These are phyloP conservation scores for Mitragyna speciosa DNA, from an alignment of 257 asterid genomes.

Conservation along the genomic window DNA sequence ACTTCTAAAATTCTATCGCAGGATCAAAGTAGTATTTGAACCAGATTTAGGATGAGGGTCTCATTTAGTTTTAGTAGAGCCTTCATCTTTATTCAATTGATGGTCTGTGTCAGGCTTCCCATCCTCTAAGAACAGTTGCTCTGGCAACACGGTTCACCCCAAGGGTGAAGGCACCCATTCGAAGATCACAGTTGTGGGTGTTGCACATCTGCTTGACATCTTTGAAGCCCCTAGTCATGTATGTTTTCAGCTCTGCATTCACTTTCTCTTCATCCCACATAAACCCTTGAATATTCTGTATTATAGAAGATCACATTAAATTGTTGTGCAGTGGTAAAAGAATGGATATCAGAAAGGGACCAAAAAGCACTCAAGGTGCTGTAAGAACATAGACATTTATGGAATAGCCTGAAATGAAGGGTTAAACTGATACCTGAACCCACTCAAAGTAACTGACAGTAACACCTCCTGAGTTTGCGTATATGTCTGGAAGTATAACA, in stretches of 20 bases:
- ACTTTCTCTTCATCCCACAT: conserved; percentile 97
- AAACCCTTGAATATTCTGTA: conserved; percentile 91
- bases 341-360: neutral
- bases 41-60: neutral
- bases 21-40: neutral
- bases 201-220: conserved; percentile 83
- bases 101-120: conserved; percentile 64
- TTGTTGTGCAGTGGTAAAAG: neutral
- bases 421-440: conserved; percentile 62
- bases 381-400: neutral
- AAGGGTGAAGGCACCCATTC: conserved; percentile 94
- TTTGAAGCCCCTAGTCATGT: conserved; percentile 70
- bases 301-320: neutral
- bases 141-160: conserved; percentile 90
- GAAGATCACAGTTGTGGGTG: conserved; percentile 63
- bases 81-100: conserved; percentile 7
- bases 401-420: neutral
- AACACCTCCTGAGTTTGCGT: conserved; percentile 83
- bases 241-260: conserved; percentile 70
- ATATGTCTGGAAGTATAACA: conserved; percentile 74
- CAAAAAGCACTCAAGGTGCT: neutral
- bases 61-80: neutral
- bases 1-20: conserved; percentile 2
- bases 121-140: conserved; percentile 86
- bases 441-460: conserved; percentile 87